Conservation (phyloP, 352 stramenopile species). For the Phytopythium sindhum region DNA sequence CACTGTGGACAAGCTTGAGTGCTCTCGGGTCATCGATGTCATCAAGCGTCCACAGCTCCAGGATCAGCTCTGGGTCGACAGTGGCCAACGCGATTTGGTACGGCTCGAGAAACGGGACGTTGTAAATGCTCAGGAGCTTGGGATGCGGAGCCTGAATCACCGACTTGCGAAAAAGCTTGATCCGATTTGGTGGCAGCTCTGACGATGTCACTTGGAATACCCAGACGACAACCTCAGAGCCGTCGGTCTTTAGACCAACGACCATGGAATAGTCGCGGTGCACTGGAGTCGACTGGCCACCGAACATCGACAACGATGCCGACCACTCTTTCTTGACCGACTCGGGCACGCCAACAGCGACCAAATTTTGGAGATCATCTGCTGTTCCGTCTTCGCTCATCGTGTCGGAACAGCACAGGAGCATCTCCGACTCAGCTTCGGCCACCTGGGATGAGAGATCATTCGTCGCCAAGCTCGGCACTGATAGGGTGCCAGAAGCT, state of each 20-base stretch:
- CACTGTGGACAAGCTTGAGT: slow-evolving; percentile 36
- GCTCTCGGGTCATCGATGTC: slow-evolving; percentile 47
- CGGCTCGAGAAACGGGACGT: slow-evolving; percentile 37
- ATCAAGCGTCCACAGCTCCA: slow-evolving; percentile 58
- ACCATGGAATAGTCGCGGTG: slow-evolving; percentile 59
- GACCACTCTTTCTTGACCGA: slow-evolving; percentile 59
- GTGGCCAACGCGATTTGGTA: slow-evolving; percentile 49
- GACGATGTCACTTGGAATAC: slow-evolving; percentile 43
- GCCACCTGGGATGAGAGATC: background rate
- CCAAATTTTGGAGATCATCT: slow-evolving; percentile 24
- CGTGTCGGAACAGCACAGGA: slow-evolving; percentile 22
- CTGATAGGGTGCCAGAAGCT: background rate
- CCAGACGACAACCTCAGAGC: slow-evolving; percentile 46
- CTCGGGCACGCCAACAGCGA: slow-evolving; percentile 35
- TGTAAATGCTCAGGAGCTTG: slow-evolving; percentile 31
- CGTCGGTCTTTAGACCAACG: slow-evolving; percentile 37
- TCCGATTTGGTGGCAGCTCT: slow-evolving; percentile 9
- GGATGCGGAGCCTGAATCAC: slow-evolving; percentile 26
- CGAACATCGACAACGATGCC: slow-evolving; percentile 31
- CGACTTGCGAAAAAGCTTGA: slow-evolving; percentile 47
- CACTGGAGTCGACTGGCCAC: slow-evolving; percentile 11
- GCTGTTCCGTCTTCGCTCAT: slow-evolving; percentile 16
- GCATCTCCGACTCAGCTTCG: background rate
- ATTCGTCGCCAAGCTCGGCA: background rate
- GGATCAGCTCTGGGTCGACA: slow-evolving; percentile 30